Base-by-base conservation (phyloP, 768 basidiomycete genomes). In the Russula vinacea region DNA sequence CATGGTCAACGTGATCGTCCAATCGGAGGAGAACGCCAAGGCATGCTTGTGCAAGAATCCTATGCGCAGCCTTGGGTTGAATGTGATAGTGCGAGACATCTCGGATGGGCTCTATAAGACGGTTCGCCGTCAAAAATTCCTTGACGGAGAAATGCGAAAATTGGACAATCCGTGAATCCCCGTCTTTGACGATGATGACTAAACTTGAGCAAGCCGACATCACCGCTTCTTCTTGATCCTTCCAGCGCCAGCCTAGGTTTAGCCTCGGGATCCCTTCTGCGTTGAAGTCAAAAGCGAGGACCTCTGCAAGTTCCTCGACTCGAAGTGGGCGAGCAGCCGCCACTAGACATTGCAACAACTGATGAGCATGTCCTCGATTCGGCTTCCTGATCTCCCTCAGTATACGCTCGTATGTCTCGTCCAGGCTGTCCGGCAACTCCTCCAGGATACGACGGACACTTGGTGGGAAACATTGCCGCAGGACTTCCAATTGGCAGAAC, bases 351-450 rank as follows among this genome's bases (percentile, higher is more conserved):
- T 58, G 56, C 19, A 51, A 33, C 16, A 63, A 39, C 35, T 26
- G 47, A 8, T 45, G 62, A 7, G 56, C 62, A 32, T 50, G 32
- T 3, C 35, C 26, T 40, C 11, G 37, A 11, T 57, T 33, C 1
- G 37, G 14, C 5, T 44, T 40, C 24, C 32, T 29, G 39, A 62
- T 62, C 8, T 40, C 26, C 26, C 10, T 45, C 37, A 63, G 37
- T 22, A 58, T 51, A 14, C 49, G 56, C 39, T 58, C 56, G 29
- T 63, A 63, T 19, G 50, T 59, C 51, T 42, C 62, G 5, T 42
- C 49, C 13, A 58, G 42, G 10, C 19, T 37, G 3, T 45, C n/a
- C 0, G 62, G 62, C 7, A 51, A 32, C 39, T 55, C 47, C 14
- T 57, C 47, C 10, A 50, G 62, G n/a, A 56, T 17, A 24, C 11